Conservation (phyloP, 2,329 filamentous ascomycete genomes). For the Ophiostoma novo-ulmi region DNA sequence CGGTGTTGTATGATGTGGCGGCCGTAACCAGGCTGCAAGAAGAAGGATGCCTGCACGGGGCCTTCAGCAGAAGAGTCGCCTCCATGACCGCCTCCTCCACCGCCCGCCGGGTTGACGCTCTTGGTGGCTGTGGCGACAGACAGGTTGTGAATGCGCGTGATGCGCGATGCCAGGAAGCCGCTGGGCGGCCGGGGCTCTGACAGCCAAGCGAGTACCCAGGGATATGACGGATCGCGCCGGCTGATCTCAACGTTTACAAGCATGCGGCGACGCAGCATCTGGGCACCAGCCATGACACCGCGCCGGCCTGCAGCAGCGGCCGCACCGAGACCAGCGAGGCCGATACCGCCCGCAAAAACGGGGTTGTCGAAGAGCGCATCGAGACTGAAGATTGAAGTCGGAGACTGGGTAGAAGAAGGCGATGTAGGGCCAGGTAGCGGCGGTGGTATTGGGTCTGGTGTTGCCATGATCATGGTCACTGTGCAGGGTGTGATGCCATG, state of each 20-base stretch:
- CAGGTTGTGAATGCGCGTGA: slow-evolving; percentile 57
- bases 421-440: neutral
- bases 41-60: slow-evolving; percentile 71
- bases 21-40: slow-evolving; percentile 85
- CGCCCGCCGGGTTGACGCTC: slow-evolving; percentile 47
- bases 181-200: slow-evolving; percentile 67
- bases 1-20: slow-evolving; percentile 82
- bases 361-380: slow-evolving; percentile 60
- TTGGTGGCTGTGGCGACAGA: slow-evolving; percentile 50
- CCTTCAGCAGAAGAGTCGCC: slow-evolving; percentile 57
- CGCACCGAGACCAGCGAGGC: slow-evolving; percentile 82
- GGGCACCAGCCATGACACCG: slow-evolving; percentile 65
- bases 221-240: slow-evolving; percentile 86
- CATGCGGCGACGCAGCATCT: slow-evolving; percentile 73
- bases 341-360: slow-evolving; percentile 69
- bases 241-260: slow-evolving; percentile 95
- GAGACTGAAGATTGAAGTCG: slow-evolving; percentile 33
- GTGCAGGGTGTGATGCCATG: slow-evolving; percentile 15
- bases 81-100: slow-evolving; percentile 39
- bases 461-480: slow-evolving; percentile 16
- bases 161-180: slow-evolving; percentile 54
- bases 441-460: slow-evolving; percentile 18
- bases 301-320: slow-evolving; percentile 75
- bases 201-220: slow-evolving; percentile 93
- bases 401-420: neutral